Evolutionary conservation across 1,284 basidiomycete species (phyloP), one percentile per base, ranked within the genome.

Genomic region (Ustilago sp.): DNA sequence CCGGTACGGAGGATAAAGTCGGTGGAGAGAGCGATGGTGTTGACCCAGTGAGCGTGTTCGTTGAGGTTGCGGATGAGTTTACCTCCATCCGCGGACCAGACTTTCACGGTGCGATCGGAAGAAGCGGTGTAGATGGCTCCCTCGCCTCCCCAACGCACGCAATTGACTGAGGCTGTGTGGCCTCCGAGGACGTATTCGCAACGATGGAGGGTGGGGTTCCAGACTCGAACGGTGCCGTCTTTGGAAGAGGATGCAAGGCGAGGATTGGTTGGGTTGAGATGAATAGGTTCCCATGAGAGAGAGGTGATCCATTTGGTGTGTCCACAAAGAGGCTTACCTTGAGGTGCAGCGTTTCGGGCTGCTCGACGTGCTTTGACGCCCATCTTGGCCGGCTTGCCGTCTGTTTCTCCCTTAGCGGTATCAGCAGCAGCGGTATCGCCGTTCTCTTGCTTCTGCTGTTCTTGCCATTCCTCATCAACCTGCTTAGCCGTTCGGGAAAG

Each of bases 41-140:
- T 99, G 23, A 99, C 96, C 96, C 95, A 98, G 85, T 99, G 97
- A 0, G 95, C 95, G 82, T 99, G 97, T 76, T 98, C 95, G 86
- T 93, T 94, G 34, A 99, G 88, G 0, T 91, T 92, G 41, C 90
- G 87, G 41, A 89, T 88, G 39, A 90, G 85, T 80, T 89, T 89
- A n/a, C 89, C 89, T 80, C 88, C 90, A 53, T 92, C 91, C 32
- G 92, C 92, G 85, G 94, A 93, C 96, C 96, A 99, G 52, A 98
- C 91, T 78, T 94, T 91, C 59, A 98, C 94, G 0, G 94, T 97
- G 13, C 95, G 88, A 88, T 99, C 96, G 68, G 93, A 95, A 67
- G 93, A 93, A 7, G 94, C 96, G 0, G 97, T 98, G 86, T 98
- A 99, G 36, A 85, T 72, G 38, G 79, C 74, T 15, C 84, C 84